phyloP scores from a whole-genome alignment of 192 early-diverging fungal genomes.

The Coemansia sp. region DNA sequence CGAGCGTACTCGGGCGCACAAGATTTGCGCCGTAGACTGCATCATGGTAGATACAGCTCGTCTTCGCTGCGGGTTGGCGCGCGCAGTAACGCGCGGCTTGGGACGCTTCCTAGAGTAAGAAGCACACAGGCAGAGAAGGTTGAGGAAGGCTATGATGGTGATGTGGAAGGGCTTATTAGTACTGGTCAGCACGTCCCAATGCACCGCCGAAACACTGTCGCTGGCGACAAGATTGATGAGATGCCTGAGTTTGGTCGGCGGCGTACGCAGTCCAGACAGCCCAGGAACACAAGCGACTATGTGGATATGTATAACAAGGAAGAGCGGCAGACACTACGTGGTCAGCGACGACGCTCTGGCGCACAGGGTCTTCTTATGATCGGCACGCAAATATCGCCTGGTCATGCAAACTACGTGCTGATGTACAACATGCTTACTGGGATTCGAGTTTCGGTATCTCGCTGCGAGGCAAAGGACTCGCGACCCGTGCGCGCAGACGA shows the following conservation, averaged over 20 bases:
- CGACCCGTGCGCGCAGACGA: constrained; percentile 74
- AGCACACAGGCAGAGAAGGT: constrained; percentile 8
- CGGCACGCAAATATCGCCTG: constrained; percentile 88
- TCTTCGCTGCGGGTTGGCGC: constrained; percentile 9
- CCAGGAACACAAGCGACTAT: constrained; percentile 50
- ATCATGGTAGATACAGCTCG: not conserved
- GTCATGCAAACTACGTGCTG: constrained; percentile 92
- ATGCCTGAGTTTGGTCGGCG: constrained; percentile 4
- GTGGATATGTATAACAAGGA: constrained; percentile 27
- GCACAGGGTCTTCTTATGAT: constrained; percentile 32
- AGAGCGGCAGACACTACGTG: constrained; percentile 33
- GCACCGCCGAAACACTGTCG: constrained; percentile 53
- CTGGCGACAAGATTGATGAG: constrained; percentile 43
- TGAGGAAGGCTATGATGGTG: constrained; percentile 52
- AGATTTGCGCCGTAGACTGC: not conserved
- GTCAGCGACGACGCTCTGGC: constrained; percentile 37
- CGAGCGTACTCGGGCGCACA: constrained; percentile 1
- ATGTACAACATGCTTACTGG: constrained; percentile 99
- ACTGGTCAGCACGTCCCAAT: constrained; percentile 22
- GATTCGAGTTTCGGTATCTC: constrained; percentile 84
- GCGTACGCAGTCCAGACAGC: constrained; percentile 23
- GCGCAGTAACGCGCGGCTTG: constrained; percentile 27
- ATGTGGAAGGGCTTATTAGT: constrained; percentile 35
- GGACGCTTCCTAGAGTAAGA: constrained; percentile 2
- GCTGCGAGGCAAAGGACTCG: constrained; percentile 80